These are phyloP conservation scores for Cladosporium sp. DNA, from an alignment of 2,329 filamentous ascomycete species.

Conservation along the genomic window DNA sequence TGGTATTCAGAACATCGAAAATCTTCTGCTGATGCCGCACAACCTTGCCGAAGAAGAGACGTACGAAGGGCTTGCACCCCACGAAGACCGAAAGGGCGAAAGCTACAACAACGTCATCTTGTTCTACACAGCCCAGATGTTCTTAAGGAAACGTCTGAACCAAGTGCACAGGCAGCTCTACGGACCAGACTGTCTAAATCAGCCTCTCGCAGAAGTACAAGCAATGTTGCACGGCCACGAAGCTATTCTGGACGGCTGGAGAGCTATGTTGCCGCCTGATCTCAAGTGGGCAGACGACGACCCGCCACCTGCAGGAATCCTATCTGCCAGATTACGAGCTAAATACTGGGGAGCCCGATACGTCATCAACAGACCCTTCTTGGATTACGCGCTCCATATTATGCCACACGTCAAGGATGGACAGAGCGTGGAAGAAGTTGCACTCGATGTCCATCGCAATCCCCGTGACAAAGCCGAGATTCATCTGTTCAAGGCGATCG, in stretches of 20 bases:
- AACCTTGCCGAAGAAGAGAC: conserved; percentile 46
- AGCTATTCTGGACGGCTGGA: conserved; percentile 53
- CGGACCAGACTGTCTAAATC: conserved; percentile 37
- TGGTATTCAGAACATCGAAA: conserved; percentile 60
- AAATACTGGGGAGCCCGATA: conserved; percentile 95
- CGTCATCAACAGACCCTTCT: conserved; percentile 82
- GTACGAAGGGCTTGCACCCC: conserved; percentile 28
- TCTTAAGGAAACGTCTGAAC: conserved; percentile 60
- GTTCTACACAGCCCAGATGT: conserved; percentile 64
- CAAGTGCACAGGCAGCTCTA: conserved; percentile 59
- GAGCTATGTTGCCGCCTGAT: conserved; percentile 49
- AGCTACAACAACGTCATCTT: conserved; percentile 50
- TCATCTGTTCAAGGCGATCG: conserved; percentile 40
- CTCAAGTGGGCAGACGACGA: conserved; percentile 70
- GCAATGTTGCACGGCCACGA: conserved; percentile 39
- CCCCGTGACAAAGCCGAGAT: conserved; percentile 38
- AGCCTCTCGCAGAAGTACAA: conserved; percentile 29
- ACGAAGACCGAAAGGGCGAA: conserved; percentile 26
- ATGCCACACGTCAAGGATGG: conserved; percentile 37
- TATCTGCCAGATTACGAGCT: conserved; percentile 79
- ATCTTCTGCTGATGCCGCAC: conserved; percentile 67
- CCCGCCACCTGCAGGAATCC: conserved; percentile 71
- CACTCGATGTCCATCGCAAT: conserved; percentile 35
- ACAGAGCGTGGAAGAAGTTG: conserved; percentile 29
- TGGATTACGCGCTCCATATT: conserved; percentile 61